Evolutionary conservation across 352 stramenopile species (phyloP).

Genomic region (Blastocystis sp.): DNA sequence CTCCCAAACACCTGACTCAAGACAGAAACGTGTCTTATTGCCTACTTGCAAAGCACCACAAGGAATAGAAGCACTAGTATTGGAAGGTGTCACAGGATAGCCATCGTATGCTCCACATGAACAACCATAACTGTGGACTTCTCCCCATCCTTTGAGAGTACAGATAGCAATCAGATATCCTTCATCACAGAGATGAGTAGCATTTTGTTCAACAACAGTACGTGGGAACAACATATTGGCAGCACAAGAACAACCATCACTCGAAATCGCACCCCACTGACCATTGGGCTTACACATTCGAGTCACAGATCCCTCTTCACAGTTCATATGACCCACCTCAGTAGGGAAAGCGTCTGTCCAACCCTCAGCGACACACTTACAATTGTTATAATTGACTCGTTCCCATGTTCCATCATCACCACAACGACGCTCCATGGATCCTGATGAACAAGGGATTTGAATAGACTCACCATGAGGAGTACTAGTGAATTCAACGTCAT

Average conservation of each 20-base stretch:
- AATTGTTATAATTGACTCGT: background rate
- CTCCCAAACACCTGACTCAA: background rate
- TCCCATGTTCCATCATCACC: background rate
- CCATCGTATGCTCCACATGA: background rate
- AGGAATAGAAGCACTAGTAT: no score
- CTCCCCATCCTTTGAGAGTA: background rate
- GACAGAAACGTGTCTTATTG: background rate
- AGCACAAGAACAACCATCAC: background rate
- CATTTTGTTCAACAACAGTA: background rate
- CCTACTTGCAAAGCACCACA: background rate
- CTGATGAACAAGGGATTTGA: background rate
- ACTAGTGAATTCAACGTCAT: background rate
- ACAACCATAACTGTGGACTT: background rate
- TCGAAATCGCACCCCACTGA: background rate
- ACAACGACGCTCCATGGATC: background rate
- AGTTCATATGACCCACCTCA: background rate
- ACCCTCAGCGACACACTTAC: background rate
- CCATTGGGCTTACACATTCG: background rate
- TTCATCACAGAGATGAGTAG: background rate
- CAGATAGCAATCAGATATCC: background rate
- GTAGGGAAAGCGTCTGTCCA: background rate
- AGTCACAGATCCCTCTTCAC: background rate
- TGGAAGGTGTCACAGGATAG: background rate
- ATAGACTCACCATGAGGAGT: background rate
- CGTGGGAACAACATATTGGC: background rate